Percentiles rank a stretch among this genome's conserved stretches.
phyloP scores from a whole-genome alignment of 2,329 filamentous ascomycete species.

The Fusarium haematococcum region DNA sequence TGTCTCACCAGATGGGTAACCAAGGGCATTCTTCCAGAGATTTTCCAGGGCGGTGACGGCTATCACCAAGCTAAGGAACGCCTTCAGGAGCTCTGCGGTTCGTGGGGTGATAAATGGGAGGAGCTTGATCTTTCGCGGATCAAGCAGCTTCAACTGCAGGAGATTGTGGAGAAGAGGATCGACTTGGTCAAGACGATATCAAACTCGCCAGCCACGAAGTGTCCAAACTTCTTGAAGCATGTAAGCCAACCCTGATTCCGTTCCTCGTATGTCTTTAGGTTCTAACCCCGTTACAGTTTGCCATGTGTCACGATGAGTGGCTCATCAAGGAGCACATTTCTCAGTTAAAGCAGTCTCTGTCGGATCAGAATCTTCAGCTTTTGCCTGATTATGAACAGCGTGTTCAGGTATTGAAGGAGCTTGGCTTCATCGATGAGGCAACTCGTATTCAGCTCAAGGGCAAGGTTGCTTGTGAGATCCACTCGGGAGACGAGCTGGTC shows the following conservation, averaged over 20 bases:
- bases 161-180: slow-evolving; percentile 79
- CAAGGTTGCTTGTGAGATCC: slow-evolving; percentile 98
- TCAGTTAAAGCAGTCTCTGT: slow-evolving; percentile 87
- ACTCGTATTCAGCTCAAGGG: slow-evolving; percentile 94
- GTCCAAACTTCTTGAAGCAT: slow-evolving; percentile 87
- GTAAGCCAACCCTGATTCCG: slow-evolving; percentile 63
- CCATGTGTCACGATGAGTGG: slow-evolving; percentile 98
- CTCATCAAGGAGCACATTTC: slow-evolving; percentile 93
- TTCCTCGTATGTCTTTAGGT: not conserved
- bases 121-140: slow-evolving; percentile 86
- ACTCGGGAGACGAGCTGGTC: slow-evolving; percentile 95
- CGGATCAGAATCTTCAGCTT: slow-evolving; percentile 94
- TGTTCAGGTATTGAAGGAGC: slow-evolving; percentile 89
- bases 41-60: slow-evolving; percentile 65
- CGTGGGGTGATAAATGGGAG: slow-evolving; percentile 84
- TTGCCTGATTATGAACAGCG: slow-evolving; percentile 97
- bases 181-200: slow-evolving; percentile 73
- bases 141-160: slow-evolving; percentile 84
- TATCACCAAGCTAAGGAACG: slow-evolving; percentile 71
- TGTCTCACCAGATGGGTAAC: slow-evolving; percentile 80
- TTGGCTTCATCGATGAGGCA: slow-evolving; percentile 90
- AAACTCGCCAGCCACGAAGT: slow-evolving; percentile 73
- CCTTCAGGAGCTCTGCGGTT: slow-evolving; percentile 75
- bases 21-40: slow-evolving; percentile 69
- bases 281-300: slow-evolving; percentile 73